These are phyloP conservation scores for Pontederia paniculata DNA, from an alignment of 176 grass and related monocot genomes.

Conservation along the genomic window DNA sequence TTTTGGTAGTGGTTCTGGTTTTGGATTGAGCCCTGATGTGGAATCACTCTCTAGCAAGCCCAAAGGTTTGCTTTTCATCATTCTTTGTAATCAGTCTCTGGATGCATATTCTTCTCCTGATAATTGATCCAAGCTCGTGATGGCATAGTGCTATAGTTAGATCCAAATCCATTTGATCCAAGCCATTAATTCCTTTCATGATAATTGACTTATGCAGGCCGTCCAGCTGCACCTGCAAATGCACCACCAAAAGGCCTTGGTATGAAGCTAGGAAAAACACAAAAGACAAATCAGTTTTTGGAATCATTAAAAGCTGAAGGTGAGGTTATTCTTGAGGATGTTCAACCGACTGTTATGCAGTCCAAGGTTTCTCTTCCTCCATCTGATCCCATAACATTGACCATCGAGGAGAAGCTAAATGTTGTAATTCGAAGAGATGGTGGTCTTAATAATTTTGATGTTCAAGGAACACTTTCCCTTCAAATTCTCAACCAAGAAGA, in stretches of 20 bases:
- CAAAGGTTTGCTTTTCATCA: conserved; percentile 33
- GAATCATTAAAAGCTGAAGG: conserved; percentile 87
- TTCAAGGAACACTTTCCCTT: conserved; percentile 78
- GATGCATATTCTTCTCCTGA: background rate
- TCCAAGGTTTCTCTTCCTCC: conserved; percentile 35
- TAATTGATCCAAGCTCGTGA: too few species aligned
- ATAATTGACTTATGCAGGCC: conserved; percentile 21
- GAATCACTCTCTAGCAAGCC: conserved; percentile 54
- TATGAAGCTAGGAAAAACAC: conserved; percentile 74
- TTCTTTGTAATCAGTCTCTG: background rate
- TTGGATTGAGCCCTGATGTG: conserved; percentile 43
- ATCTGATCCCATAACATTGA: conserved; percentile 62
- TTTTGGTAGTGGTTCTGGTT: conserved; percentile 46
- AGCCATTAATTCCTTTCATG: background rate
- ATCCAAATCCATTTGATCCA: too few species aligned
- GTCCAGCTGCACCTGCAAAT: conserved; percentile 37
- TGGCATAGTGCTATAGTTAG: too few species aligned
- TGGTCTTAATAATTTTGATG: conserved; percentile 64
- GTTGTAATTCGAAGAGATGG: conserved; percentile 60
- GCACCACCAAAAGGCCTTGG: conserved; percentile 71
- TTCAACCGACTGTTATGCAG: conserved; percentile 32
- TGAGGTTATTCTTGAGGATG: conserved; percentile 82
- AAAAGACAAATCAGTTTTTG: conserved; percentile 77
- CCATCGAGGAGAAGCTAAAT: conserved; percentile 77
- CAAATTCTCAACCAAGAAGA: conserved; percentile 68